phyloP scores from a whole-genome alignment of 2,329 filamentous ascomycete species.

The Dactylellina leptospora region DNA sequence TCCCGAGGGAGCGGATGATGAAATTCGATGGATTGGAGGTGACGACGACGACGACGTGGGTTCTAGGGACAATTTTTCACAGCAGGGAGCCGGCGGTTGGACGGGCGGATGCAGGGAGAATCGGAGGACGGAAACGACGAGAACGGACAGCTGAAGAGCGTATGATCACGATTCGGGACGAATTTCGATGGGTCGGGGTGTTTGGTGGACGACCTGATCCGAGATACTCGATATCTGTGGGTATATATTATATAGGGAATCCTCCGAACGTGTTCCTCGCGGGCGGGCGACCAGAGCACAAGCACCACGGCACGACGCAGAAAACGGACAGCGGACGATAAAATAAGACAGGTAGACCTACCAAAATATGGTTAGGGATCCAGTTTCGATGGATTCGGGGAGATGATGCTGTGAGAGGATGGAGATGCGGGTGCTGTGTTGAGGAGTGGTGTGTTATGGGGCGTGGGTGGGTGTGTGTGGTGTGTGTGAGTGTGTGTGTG shows the following conservation, averaged over 20 bases:
- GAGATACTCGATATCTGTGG: conserved; percentile 52
- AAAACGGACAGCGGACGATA: conserved; percentile 2
- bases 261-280: conserved; percentile 52
- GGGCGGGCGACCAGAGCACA: conserved; percentile 1
- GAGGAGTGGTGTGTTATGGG: not conserved
- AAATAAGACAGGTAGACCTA: conserved; percentile 19
- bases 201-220: conserved; percentile 38
- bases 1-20: conserved; percentile 18
- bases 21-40: conserved; percentile 32
- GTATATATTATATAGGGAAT: conserved; percentile 52
- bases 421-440: conserved; percentile 21
- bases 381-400: conserved; percentile 21
- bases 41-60: conserved; percentile 51
- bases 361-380: conserved; percentile 22
- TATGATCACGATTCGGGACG: conserved; percentile 29
- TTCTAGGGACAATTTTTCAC: conserved; percentile 43
- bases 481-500: conserved; percentile 4
- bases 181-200: conserved; percentile 31
- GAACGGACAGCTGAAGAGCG: conserved; percentile 24
- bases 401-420: not conserved
- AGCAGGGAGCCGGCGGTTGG: conserved; percentile 26
- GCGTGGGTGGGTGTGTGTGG: conserved; percentile 1
- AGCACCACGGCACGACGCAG: conserved; percentile 9
- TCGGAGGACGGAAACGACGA: conserved; percentile 18
- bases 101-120: conserved; percentile 39